phyloP scores from a whole-genome alignment of 352 stramenopile species.

The Phytopythium mirpurense region DNA sequence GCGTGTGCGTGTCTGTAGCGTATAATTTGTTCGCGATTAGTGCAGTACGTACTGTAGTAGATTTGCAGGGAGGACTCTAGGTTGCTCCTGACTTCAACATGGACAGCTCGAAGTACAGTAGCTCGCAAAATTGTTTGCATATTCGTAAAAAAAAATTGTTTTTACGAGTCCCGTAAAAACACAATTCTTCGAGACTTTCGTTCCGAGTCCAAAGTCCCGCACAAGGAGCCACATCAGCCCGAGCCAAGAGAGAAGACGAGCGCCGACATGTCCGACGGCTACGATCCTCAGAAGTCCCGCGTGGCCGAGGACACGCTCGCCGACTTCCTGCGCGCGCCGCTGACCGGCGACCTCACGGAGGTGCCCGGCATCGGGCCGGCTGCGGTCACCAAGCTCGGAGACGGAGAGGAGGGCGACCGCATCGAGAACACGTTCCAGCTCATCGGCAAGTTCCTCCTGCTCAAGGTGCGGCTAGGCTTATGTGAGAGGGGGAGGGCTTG shows the following conservation, averaged over 20 bases:
- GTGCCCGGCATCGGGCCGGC: slow-evolving; percentile 94
- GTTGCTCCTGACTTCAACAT: too few relatives aligned
- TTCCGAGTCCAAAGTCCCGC: too few relatives aligned
- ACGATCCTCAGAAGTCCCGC: slow-evolving; percentile 90
- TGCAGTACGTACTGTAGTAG: too few relatives aligned
- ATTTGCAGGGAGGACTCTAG: too few relatives aligned
- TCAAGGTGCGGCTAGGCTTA: slow-evolving; percentile 45
- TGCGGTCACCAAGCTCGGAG: slow-evolving; percentile 82
- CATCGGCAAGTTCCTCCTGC: slow-evolving; percentile 92
- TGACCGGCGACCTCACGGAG: slow-evolving; percentile 92
- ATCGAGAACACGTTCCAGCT: slow-evolving; percentile 98
- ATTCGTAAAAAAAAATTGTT: too few relatives aligned
- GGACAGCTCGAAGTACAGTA: too few relatives aligned
- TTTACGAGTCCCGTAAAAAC: too few relatives aligned
- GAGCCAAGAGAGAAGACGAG: not conserved
- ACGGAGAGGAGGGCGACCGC: slow-evolving; percentile 75
- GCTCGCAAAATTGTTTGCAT: too few relatives aligned
- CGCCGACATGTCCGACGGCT: slow-evolving; percentile 68
- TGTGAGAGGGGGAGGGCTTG: not conserved
- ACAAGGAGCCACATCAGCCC: too few relatives aligned
- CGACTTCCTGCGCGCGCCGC: slow-evolving; percentile 88
- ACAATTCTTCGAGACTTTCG: too few relatives aligned
- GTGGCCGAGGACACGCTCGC: slow-evolving; percentile 89
- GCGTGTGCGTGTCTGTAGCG: too few relatives aligned
- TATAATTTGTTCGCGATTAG: too few relatives aligned